Evolutionary conservation across 2,329 filamentous ascomycete species (phyloP).

Genomic region (Aspergillus versicolor): DNA sequence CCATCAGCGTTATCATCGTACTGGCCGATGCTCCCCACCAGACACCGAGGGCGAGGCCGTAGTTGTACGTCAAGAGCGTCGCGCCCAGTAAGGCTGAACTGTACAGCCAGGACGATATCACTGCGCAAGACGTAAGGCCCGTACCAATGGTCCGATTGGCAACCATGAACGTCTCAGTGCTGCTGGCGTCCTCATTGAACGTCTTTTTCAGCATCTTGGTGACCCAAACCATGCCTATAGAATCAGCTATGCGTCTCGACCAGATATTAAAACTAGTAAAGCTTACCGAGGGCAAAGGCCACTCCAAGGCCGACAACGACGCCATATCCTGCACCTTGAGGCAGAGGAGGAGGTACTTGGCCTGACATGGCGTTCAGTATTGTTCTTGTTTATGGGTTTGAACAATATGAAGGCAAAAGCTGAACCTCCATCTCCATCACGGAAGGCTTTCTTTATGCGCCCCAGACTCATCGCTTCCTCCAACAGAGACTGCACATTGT

Average conservation of each 20-base stretch:
- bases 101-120: constrained; percentile 3
- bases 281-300: not conserved
- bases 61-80: not conserved
- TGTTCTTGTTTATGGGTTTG: no score
- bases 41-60: not conserved
- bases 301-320: constrained; percentile 4
- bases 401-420: no score
- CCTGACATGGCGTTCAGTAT: not conserved
- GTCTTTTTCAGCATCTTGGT: no score
- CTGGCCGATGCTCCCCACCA: constrained; percentile 6
- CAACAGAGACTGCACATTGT: no score
- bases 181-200: no score
- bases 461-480: no score
- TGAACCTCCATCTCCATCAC: no score
- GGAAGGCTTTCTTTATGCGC: no score
- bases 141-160: constrained; percentile 1
- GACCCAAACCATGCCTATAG: no score
- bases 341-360: not conserved
- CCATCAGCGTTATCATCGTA: constrained; percentile 1
- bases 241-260: no score
- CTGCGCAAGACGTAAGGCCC: not conserved
- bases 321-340: constrained; percentile 6
- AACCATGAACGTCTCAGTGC: not conserved
- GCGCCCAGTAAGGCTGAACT: constrained; percentile 1
- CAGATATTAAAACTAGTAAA: no score